These are phyloP conservation scores for Suhomyces sp. DNA, from an alignment of 805 yeast species.

Conservation along the genomic window DNA sequence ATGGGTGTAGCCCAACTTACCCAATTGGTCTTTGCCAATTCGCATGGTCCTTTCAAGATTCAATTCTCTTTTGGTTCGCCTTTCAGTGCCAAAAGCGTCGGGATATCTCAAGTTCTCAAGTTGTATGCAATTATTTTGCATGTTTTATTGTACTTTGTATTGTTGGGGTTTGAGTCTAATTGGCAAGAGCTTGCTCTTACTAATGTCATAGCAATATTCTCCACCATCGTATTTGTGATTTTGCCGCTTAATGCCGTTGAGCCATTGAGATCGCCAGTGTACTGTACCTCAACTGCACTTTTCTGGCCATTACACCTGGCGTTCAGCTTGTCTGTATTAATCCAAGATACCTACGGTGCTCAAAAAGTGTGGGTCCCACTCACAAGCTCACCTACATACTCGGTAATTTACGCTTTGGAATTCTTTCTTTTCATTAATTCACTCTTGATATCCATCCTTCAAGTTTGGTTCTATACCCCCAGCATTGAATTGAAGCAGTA, in stretches of 20 bases:
- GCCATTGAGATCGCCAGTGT: constrained; percentile 34
- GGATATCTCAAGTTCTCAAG: constrained; percentile 7
- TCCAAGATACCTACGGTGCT: constrained; percentile 8
- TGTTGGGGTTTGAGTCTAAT: not conserved
- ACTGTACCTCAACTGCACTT: constrained; percentile 36
- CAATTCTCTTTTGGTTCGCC: constrained; percentile 23
- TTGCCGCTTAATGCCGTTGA: constrained; percentile 47
- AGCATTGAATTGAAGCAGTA: constrained; percentile 10
- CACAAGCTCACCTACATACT: not conserved
- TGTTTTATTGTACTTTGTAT: not conserved
- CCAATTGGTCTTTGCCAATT: constrained; percentile 11
- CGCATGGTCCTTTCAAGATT: constrained; percentile 19
- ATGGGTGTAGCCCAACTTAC: constrained; percentile 5
- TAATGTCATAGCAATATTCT: not conserved
- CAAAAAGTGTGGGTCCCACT: constrained; percentile 6
- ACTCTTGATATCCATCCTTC: not conserved
- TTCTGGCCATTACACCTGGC: constrained; percentile 35
- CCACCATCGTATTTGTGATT: constrained; percentile 17
- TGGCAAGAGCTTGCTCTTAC: not conserved
- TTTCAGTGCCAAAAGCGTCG: constrained; percentile 7
- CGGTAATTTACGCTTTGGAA: constrained; percentile 6
- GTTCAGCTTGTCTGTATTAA: not conserved
- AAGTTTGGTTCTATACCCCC: constrained; percentile 8
- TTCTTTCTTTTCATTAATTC: constrained; percentile 1
- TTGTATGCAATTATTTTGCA: constrained; percentile 6